Evolutionary conservation across 2,329 filamentous ascomycete species (phyloP).

Genomic region (Parascedosporium putredinis): DNA sequence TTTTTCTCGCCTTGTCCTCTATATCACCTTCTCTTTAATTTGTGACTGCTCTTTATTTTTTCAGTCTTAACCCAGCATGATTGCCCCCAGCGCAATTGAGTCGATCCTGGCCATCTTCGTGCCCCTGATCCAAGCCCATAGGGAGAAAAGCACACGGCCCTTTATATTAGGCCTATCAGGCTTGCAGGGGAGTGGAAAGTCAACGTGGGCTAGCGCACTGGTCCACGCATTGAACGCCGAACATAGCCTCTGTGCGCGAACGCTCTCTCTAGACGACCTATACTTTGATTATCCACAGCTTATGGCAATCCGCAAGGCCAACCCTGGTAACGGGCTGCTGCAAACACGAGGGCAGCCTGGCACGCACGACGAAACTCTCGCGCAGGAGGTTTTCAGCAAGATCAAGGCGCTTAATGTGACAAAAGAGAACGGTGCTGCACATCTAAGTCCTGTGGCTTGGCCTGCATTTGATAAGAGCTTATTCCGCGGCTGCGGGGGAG

Average conservation of each 20-base stretch:
- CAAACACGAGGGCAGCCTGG: slow-evolving; percentile 77
- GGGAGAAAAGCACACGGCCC: slow-evolving; percentile 29
- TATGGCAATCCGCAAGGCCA: slow-evolving; percentile 47
- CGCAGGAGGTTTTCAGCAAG: slow-evolving; percentile 27
- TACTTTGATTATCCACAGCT: slow-evolving; percentile 69
- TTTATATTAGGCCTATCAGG: slow-evolving; percentile 86
- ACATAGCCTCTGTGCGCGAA: slow-evolving; percentile 50
- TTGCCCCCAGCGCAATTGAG: background rate
- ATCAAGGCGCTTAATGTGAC: slow-evolving; percentile 19
- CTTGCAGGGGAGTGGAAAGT: slow-evolving; percentile 87
- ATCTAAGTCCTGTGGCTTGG: slow-evolving; percentile 40
- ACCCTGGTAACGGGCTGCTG: slow-evolving; percentile 67
- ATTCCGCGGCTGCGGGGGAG: slow-evolving; percentile 70
- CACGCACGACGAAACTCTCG: slow-evolving; percentile 64
- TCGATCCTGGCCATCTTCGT: background rate
- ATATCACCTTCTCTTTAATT: no score
- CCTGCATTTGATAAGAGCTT: slow-evolving; percentile 79
- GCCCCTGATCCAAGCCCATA: background rate
- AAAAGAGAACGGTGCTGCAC: slow-evolving; percentile 42
- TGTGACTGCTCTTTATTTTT: no score
- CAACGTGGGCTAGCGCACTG: slow-evolving; percentile 66
- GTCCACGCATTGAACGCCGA: slow-evolving; percentile 44
- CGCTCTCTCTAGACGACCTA: slow-evolving; percentile 81
- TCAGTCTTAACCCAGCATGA: no score
- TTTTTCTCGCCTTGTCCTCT: no score